Evolutionary conservation across 108 stramenopile genomes (phyloP).

Genomic region (Fragilaria crotonensis): DNA sequence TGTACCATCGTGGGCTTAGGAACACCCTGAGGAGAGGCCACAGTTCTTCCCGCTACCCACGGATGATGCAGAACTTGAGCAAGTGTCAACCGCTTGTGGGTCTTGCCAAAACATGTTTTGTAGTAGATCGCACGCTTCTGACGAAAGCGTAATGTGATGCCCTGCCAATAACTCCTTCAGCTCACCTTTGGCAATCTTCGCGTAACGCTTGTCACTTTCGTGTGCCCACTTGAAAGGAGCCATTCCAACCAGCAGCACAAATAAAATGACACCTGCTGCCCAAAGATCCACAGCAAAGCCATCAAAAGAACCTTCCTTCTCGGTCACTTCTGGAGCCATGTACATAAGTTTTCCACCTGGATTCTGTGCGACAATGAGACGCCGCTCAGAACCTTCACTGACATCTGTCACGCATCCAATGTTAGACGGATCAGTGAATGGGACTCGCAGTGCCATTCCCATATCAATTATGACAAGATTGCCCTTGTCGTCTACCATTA

Average conservation of each 20-base stretch:
- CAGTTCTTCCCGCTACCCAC: constrained; percentile 59
- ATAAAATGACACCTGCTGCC: constrained; percentile 76
- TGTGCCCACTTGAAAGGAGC: constrained; percentile 64
- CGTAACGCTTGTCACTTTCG: constrained; percentile 48
- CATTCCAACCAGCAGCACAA: constrained; percentile 66
- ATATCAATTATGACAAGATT: constrained; percentile 54
- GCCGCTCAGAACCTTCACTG: constrained; percentile 40
- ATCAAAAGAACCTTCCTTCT: constrained; percentile 39
- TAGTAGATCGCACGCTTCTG: constrained; percentile 55
- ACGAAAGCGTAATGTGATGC: constrained; percentile 39
- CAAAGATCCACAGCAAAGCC: constrained; percentile 83
- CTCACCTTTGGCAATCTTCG: constrained; percentile 39
- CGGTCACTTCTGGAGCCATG: constrained; percentile 77
- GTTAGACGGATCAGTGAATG: constrained; percentile 39
- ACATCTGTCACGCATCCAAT: constrained; percentile 31
- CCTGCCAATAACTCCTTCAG: constrained; percentile 28
- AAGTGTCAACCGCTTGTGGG: constrained; percentile 61
- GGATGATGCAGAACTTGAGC: constrained; percentile 69
- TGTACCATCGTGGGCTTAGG: too few relatives aligned
- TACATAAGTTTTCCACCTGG: constrained; percentile 82
- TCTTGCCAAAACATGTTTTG: constrained; percentile 71
- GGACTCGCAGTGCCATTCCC: constrained; percentile 68
- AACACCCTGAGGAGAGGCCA: too few relatives aligned
- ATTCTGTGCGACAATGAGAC: constrained; percentile 37
- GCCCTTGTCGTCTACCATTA: constrained; percentile 71